phyloP scores from a whole-genome alignment of 768 basidiomycete species.

The Xerocomellus intermedius region DNA sequence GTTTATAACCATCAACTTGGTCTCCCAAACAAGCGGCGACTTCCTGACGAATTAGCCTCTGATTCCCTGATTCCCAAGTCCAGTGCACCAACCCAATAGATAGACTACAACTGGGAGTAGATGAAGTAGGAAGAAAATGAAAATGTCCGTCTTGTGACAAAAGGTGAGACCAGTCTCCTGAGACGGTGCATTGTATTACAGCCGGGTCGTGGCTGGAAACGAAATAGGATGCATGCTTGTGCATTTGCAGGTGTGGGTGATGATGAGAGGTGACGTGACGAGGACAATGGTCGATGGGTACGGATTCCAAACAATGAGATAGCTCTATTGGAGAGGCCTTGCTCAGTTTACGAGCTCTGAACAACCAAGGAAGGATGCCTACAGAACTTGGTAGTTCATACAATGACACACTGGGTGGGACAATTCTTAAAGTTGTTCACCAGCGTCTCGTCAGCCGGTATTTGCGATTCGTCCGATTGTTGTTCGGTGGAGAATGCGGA shows the following conservation, averaged over 20 bases:
- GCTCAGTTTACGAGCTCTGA: not conserved
- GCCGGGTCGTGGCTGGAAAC: conserved; percentile 10
- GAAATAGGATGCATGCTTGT: conserved; percentile 1
- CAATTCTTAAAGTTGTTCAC: too few relatives aligned
- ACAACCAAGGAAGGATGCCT: not conserved
- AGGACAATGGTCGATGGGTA: not conserved
- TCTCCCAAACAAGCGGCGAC: conserved; percentile 2
- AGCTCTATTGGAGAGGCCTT: not conserved
- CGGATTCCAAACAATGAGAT: not conserved
- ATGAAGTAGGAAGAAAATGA: not conserved
- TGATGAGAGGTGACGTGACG: not conserved
- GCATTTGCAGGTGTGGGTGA: not conserved
- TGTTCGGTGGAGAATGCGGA: not conserved
- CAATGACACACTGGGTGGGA: conserved; percentile 18
- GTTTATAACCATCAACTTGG: conserved; percentile 4
- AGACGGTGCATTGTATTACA: conserved; percentile 14
- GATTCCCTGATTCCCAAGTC: conserved; percentile 2
- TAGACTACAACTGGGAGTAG: not conserved
- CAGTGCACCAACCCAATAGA: conserved; percentile 2
- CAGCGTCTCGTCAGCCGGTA: conserved; percentile 20
- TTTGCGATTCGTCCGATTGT: conserved; percentile 1
- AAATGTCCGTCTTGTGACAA: conserved; percentile 17
- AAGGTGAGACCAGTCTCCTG: conserved; percentile 1
- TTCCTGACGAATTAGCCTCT: conserved; percentile 5
- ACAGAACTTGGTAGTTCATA: conserved; percentile 16